Percentiles rank a stretch among this genome's conserved stretches.
phyloP scores from a whole-genome alignment of 768 basidiomycete genomes.

The Lactifluus hygrophoroides region DNA sequence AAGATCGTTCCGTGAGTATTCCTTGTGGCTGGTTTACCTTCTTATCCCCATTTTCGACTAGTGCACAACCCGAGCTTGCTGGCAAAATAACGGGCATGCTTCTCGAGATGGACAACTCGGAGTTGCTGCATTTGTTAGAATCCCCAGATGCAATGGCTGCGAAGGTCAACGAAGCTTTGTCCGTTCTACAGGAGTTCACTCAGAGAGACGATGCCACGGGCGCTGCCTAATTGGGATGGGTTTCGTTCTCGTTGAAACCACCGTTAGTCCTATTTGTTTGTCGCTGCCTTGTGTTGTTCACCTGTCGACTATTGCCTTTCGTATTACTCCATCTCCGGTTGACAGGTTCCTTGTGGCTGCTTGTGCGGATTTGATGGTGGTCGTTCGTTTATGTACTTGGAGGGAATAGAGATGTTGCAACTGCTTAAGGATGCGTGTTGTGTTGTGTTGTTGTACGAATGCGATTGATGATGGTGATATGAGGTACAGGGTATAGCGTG shows the following conservation, averaged over 20 bases:
- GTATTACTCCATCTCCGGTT: slow-evolving; percentile 25
- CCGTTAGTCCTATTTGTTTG: slow-evolving; percentile 29
- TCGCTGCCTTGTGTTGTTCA: slow-evolving; percentile 29
- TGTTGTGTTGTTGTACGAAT: slow-evolving; percentile 18
- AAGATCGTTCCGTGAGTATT: slow-evolving; percentile 67
- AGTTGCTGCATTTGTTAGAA: slow-evolving; percentile 85
- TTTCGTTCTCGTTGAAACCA: slow-evolving; percentile 17
- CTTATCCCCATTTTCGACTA: slow-evolving; percentile 31
- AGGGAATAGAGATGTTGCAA: slow-evolving; percentile 55
- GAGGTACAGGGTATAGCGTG: slow-evolving; percentile 20
- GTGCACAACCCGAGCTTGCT: slow-evolving; percentile 79
- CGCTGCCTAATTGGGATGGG: background rate
- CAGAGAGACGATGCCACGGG: slow-evolving; percentile 31
- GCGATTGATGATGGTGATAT: slow-evolving; percentile 20
- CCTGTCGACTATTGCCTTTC: slow-evolving; percentile 14
- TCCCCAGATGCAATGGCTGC: slow-evolving; percentile 69
- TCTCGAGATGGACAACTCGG: slow-evolving; percentile 96
- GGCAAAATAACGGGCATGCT: slow-evolving; percentile 99
- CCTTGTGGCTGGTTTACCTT: slow-evolving; percentile 10
- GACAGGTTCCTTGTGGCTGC: slow-evolving; percentile 27
- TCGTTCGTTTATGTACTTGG: slow-evolving; percentile 47
- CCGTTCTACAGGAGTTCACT: slow-evolving; percentile 80
- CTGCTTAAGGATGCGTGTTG: slow-evolving; percentile 31
- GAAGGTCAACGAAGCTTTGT: slow-evolving; percentile 89
- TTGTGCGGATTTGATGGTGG: slow-evolving; percentile 41